Evolutionary conservation across 2,329 filamentous ascomycete genomes (phyloP).

Genomic region (Colletotrichum tropicale): DNA sequence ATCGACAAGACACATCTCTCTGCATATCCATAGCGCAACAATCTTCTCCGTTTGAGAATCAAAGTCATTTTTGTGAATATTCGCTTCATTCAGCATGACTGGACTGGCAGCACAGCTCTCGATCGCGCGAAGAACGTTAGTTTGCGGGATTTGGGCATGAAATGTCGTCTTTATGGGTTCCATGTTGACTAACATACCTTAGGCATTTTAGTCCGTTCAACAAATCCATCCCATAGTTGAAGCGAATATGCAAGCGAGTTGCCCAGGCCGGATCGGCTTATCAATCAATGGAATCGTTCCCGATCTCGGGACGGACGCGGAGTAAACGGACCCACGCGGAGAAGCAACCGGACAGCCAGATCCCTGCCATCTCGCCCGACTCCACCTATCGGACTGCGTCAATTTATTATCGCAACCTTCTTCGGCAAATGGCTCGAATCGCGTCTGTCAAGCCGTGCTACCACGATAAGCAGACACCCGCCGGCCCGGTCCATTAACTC

Average conservation of each 20-base stretch:
- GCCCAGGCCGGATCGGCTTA: not conserved
- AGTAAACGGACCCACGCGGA: not conserved
- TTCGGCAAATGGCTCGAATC: not conserved
- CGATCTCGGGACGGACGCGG: not conserved
- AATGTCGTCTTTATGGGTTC: not conserved
- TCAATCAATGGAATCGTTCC: not conserved
- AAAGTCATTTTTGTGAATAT: not conserved
- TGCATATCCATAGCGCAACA: rapidly evolving
- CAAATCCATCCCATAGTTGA: not conserved
- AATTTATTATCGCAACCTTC: not conserved
- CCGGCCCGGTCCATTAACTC: not conserved
- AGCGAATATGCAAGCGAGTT: not conserved
- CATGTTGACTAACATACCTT: no score
- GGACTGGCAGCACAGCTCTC: no score
- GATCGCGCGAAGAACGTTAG: not conserved
- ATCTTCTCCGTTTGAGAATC: not conserved
- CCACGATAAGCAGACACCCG: not conserved
- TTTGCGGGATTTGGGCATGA: not conserved
- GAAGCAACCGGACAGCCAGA: not conserved
- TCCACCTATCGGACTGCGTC: not conserved
- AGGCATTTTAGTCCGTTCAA: not conserved
- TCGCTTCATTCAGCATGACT: not conserved
- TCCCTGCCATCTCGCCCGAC: not conserved
- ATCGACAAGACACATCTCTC: not conserved
- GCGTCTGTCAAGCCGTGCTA: not conserved